Evolutionary conservation across 2,329 filamentous ascomycete genomes (phyloP), one percentile per base, ranked within the genome.

Genomic region (Neocatenulostroma microsporum): DNA sequence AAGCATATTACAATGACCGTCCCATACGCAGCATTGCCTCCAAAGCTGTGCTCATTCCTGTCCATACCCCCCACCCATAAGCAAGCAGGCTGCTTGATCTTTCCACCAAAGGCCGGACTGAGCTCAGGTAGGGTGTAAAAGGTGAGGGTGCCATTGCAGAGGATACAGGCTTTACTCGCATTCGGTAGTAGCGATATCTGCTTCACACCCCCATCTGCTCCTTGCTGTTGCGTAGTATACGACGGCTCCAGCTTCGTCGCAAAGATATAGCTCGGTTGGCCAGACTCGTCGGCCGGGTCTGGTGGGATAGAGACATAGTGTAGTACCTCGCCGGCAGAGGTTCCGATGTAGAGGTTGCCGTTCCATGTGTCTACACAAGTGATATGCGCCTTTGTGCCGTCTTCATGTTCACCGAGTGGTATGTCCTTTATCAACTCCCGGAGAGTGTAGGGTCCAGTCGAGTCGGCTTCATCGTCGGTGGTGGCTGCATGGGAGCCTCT

Each of bases 71-170:
- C 91, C 39, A 98, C 85, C 86, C 88, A 96, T 48, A 78, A 82
- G 62, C 89, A 95, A 48, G 85, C 84, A 47, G 79, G 79, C 35
- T 94, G 84, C 56, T 86, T 84, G 21, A 79, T 81, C 21, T 75
- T 81, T 10, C 54, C 55, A 20, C 80, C 80, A 55, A 88, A 94
- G 1, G 87, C 86, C 2, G 91, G 89, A 53, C 84, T 96, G 41
- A 98, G 72, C 62, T 98, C 91, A 2, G 91, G 91, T 1, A 98
- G 69, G 15, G 87, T 84, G 67, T 96, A 98, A 63, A 98, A 96
- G 6, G 86, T 94, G 38, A 94, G 80, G 12, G 86, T 87, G 63
- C 84, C 85, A 71, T 96, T 94, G 74, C 89, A 94, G 28, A 96
- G 70, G 37, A 96, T 76, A 61, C 88, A 94, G 10, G 89, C 91